These are phyloP conservation scores for Prillingera fragicola DNA, from an alignment of 1,284 basidiomycete genomes.

Conservation along the genomic window DNA sequence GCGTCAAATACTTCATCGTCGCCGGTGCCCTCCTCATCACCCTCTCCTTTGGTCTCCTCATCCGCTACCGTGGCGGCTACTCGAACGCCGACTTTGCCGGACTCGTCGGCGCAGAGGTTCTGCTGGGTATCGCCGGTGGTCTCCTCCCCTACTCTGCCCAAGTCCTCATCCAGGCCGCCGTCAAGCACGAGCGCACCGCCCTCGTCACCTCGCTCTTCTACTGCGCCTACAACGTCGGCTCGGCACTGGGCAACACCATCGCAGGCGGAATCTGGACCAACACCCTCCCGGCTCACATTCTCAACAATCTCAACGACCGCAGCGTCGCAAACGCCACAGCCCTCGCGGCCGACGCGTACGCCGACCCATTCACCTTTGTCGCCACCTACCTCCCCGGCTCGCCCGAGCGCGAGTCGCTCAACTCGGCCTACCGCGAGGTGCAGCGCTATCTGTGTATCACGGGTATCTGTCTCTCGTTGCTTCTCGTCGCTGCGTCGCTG, in stretches of 20 bases:
- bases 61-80: slow-evolving; percentile 46
- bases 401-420: slow-evolving; percentile 37
- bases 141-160: slow-evolving; percentile 49
- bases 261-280: slow-evolving; percentile 47
- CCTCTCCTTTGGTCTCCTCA: slow-evolving; percentile 47
- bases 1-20: slow-evolving; percentile 48
- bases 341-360: slow-evolving; percentile 38
- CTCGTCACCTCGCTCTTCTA: slow-evolving; percentile 43
- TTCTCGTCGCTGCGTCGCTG: slow-evolving; percentile 26
- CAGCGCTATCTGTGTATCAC: slow-evolving; percentile 40
- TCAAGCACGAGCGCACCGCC: slow-evolving; percentile 47
- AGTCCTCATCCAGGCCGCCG: slow-evolving; percentile 44
- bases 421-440: slow-evolving; percentile 33
- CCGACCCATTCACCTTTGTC: slow-evolving; percentile 37
- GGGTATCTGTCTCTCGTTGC: slow-evolving; percentile 34
- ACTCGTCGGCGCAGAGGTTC: slow-evolving; percentile 47
- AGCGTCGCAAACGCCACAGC: slow-evolving; percentile 34
- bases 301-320: slow-evolving; percentile 6
- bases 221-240: slow-evolving; percentile 48
- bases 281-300: slow-evolving; percentile 20
- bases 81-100: slow-evolving; percentile 28
- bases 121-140: slow-evolving; percentile 47
- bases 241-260: slow-evolving; percentile 44
- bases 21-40: slow-evolving; percentile 31
- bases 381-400: slow-evolving; percentile 38